phyloP scores from a whole-genome alignment of 371 early-diverging fungal genomes.

The Apophysomyces sp. region DNA sequence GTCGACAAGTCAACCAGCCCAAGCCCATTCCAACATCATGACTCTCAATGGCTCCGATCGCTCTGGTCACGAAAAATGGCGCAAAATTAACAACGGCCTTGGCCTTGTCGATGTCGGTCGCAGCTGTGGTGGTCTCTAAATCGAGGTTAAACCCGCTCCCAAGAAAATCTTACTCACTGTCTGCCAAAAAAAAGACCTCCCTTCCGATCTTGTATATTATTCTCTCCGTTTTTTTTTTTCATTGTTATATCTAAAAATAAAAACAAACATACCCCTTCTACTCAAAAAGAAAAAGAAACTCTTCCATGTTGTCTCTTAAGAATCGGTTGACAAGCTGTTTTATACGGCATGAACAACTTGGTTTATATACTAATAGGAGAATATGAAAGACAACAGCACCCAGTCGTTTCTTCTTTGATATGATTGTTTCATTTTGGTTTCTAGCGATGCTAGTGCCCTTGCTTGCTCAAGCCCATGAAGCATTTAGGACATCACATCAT shows the following conservation, averaged over 20 bases:
- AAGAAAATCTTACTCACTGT: background rate
- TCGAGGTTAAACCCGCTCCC: background rate
- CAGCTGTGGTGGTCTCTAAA: slow-evolving; percentile 48
- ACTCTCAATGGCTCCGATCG: slow-evolving; percentile 20
- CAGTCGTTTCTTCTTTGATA: background rate
- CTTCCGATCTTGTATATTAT: background rate
- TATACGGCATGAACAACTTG: background rate
- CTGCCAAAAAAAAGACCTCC: background rate
- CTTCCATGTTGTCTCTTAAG: background rate
- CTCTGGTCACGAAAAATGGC: slow-evolving; percentile 33
- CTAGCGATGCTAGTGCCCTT: background rate
- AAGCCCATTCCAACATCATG: slow-evolving; percentile 39
- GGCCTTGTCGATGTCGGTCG: slow-evolving; percentile 49
- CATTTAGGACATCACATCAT: background rate
- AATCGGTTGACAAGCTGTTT: background rate
- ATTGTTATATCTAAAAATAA: background rate
- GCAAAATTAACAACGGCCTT: slow-evolving; percentile 43
- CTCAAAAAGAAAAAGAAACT: background rate
- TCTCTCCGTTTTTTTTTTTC: background rate
- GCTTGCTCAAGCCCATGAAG: background rate
- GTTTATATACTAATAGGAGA: background rate
- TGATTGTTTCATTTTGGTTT: background rate
- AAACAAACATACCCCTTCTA: background rate
- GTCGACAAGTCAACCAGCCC: slow-evolving; percentile 31
- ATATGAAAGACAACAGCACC: background rate